Evolutionary conservation across 2,329 filamentous ascomycete species (phyloP), one percentile per base, ranked within the genome.

Genomic region (Stagonosporopsis chrysanthemi): DNA sequence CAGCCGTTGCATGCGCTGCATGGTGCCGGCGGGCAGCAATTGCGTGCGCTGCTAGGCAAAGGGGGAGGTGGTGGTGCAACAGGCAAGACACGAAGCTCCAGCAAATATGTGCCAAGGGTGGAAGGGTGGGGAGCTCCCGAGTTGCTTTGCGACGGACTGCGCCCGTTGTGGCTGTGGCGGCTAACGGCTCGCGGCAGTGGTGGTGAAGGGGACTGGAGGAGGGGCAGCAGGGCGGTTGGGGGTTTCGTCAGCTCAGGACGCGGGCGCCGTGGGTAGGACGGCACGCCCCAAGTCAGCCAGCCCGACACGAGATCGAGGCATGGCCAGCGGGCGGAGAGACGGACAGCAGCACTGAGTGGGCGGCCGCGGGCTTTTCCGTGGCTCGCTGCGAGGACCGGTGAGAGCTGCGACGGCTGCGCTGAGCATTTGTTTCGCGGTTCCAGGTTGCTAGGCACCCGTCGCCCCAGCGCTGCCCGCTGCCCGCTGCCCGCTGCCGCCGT

Each of bases 1-100:
- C 70, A 88, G 86, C 62, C 90, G 83, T 72, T 92, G 88, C 78
- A 95, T 84, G 41, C 86, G 85, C 75, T 90, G 86, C 88, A 90
- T 90, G 42, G 67, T 83, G 68, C 64, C 47, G 51, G 60, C 42
- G 42, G 63, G 28, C 52, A 46, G 64, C 62, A 63, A 61, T 61
- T 56, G 63, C 43, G 58, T 33, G 44, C 52, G 44, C 31, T n/a
- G 52, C 41, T 40, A 19, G 52, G 48, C n/a, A 17, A 38, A 35
- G 19, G 40, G 39, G 19, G 53, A 42, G 39, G 40, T 45, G 43
- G 33, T 42, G 42, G 29, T 19, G 42, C 39, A 43, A 47, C 45
- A 29, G 26, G 43, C 22, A 42, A 36, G 45, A 47, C 33, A 24
- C 43, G 19, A 4, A 33, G 17, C 26, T 29, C 7, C 33, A 45